Conservation (phyloP, 768 basidiomycete genomes). For the Mycena latifolia region DNA sequence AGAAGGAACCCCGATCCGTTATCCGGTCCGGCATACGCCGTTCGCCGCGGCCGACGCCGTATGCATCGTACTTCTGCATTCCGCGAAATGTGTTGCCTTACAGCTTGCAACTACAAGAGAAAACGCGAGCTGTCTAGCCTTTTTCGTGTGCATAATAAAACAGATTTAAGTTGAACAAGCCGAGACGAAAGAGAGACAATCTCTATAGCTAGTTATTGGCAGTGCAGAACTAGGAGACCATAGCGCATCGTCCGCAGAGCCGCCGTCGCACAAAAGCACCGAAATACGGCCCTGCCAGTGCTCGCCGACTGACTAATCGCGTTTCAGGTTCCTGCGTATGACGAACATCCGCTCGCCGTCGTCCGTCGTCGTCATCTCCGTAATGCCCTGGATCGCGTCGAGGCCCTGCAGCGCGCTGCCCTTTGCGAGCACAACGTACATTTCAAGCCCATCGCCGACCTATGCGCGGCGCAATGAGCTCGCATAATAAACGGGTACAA, state of each 20-base stretch:
- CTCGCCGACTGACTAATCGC: slow-evolving; percentile 67
- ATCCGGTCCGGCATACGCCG: neutral
- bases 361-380: slow-evolving; percentile 71
- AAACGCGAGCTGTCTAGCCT: neutral
- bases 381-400: slow-evolving; percentile 64
- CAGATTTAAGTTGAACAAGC: slow-evolving; percentile 21
- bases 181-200: neutral
- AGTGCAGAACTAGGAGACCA: neutral
- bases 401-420: slow-evolving; percentile 72
- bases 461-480: slow-evolving; percentile 42
- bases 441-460: slow-evolving; percentile 97
- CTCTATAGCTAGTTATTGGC: slow-evolving; percentile 1
- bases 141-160: slow-evolving; percentile 5
- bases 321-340: slow-evolving; percentile 84
- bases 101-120: neutral
- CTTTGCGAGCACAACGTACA: slow-evolving; percentile 86
- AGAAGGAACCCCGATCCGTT: slow-evolving; percentile 11
- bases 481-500: neutral
- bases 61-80: no score
- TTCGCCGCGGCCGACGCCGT: no score
- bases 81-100: neutral
- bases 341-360: slow-evolving; percentile 85
- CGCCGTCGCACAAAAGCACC: neutral
- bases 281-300: neutral
- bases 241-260: neutral